A percentile compares a stretch with the other conserved stretches of the same genome.
Evolutionary conservation across 176 grass and related monocot species (phyloP).

Genomic region (Oropetium thomaeum): DNA sequence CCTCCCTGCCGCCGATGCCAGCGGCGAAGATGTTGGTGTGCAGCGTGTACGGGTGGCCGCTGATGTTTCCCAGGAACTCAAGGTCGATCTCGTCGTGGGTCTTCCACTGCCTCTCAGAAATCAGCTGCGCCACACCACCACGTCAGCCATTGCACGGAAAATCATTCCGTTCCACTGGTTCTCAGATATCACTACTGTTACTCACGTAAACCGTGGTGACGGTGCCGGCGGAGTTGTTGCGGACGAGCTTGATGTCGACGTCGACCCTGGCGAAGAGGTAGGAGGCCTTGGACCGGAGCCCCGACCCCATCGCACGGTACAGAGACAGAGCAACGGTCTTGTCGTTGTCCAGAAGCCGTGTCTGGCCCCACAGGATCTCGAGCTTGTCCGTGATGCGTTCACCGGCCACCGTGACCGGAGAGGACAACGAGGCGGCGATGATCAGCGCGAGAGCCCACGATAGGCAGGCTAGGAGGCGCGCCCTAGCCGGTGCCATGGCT

Average conservation of each 20-base stretch:
- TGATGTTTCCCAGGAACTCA: conserved; percentile 72
- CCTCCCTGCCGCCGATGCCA: conserved; percentile 60
- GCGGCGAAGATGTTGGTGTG: conserved; percentile 68
- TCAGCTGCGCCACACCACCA: conserved; percentile 28
- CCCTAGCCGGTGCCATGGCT: conserved; percentile 37
- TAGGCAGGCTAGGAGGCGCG: conserved; percentile 25
- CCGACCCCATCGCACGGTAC: conserved; percentile 39
- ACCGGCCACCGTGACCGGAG: conserved; percentile 1
- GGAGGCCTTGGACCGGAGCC: conserved; percentile 45
- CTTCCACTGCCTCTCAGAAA: conserved; percentile 39
- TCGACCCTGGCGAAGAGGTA: conserved; percentile 55
- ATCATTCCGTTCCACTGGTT: conserved; percentile 44
- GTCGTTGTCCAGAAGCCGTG: conserved; percentile 19
- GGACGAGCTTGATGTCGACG: conserved; percentile 71
- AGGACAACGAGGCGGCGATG: neutral
- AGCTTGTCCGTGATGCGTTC: conserved; percentile 17
- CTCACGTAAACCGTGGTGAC: conserved; percentile 71
- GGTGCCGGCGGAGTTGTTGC: conserved; percentile 66
- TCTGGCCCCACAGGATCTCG: conserved; percentile 38
- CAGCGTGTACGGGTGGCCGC: conserved; percentile 57
- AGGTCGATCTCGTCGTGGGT: conserved; percentile 71
- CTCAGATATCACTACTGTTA: conserved; percentile 14
- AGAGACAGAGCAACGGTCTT: conserved; percentile 36
- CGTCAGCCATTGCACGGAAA: no score
- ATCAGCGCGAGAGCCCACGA: conserved; percentile 20